Conservation (phyloP, 2,329 filamentous ascomycete species). For the Neopestalotiopsis sp. region DNA sequence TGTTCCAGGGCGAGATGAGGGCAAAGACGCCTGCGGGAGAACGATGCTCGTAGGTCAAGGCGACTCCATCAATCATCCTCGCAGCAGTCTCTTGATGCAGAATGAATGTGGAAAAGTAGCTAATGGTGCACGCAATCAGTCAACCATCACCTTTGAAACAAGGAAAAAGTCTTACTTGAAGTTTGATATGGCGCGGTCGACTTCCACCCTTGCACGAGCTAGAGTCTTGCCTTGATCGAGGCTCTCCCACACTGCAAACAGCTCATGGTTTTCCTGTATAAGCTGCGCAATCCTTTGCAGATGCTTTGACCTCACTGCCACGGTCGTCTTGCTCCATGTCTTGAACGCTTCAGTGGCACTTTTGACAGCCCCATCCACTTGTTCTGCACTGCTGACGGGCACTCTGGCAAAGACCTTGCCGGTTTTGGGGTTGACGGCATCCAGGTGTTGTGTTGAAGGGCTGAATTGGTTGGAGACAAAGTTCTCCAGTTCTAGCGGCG, state of each 20-base stretch:
- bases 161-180: conserved; percentile 32
- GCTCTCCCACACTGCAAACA: conserved; percentile 42
- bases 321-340: conserved; percentile 36
- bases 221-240: conserved; percentile 43
- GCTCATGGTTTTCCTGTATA: conserved; percentile 35
- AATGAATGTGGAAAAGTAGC: conserved; percentile 42
- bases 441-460: conserved; percentile 26
- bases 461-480: conserved; percentile 26
- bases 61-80: conserved; percentile 37
- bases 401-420: conserved; percentile 31
- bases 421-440: conserved; percentile 38
- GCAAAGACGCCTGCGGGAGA: conserved; percentile 40
- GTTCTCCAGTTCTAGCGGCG: conserved; percentile 26
- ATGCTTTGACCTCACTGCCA: conserved; percentile 30
- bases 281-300: conserved; percentile 33
- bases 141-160: not conserved
- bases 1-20: conserved; percentile 42
- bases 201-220: conserved; percentile 37
- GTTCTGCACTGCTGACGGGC: conserved; percentile 29
- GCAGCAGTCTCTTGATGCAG: conserved; percentile 38
- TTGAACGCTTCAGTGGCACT: conserved; percentile 33
- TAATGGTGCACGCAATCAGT: conserved; percentile 8
- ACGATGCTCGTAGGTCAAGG: conserved; percentile 40
- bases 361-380: conserved; percentile 32
- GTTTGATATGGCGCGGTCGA: conserved; percentile 40